Evolutionary conservation across 2,329 filamentous ascomycete genomes (phyloP).

Genomic region (Fusarium sp.): DNA sequence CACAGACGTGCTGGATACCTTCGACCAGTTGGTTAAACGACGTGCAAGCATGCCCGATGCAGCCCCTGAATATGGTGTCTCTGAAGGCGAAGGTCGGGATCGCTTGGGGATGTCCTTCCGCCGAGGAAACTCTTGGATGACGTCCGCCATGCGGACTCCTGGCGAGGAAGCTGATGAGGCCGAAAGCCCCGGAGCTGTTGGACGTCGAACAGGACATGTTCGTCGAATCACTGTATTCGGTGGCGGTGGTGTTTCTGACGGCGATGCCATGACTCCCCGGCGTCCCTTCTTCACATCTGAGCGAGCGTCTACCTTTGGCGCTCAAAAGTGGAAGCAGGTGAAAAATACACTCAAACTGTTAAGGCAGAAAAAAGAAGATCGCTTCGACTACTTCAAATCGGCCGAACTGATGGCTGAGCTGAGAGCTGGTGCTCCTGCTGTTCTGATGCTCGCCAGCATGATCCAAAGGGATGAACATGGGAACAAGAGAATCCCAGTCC

Average conservation of each 20-base stretch:
- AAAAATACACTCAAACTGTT: constrained; percentile 88
- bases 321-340: constrained; percentile 90
- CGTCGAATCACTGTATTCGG: constrained; percentile 74
- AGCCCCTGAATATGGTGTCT: constrained; percentile 72
- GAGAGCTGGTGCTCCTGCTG: constrained; percentile 90
- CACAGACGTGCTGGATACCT: constrained; percentile 55
- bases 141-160: constrained; percentile 60
- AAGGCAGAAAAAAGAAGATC: constrained; percentile 84
- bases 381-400: constrained; percentile 93
- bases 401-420: constrained; percentile 96
- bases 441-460: constrained; percentile 95
- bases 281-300: constrained; percentile 72
- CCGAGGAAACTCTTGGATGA: constrained; percentile 69
- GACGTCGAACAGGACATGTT: constrained; percentile 70
- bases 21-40: constrained; percentile 67
- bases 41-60: constrained; percentile 74
- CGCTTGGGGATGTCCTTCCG: constrained; percentile 63
- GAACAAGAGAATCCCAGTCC: constrained; percentile 92
- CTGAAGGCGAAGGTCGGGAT: constrained; percentile 80
- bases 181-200: constrained; percentile 60
- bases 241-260: constrained; percentile 73
- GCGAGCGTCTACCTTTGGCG: constrained; percentile 77
- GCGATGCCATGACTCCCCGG: constrained; percentile 67
- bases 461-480: constrained; percentile 97
- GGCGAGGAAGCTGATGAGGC: constrained; percentile 64